phyloP scores from a whole-genome alignment of 108 stramenopile genomes.

The Stephanodiscus minutulus region DNA sequence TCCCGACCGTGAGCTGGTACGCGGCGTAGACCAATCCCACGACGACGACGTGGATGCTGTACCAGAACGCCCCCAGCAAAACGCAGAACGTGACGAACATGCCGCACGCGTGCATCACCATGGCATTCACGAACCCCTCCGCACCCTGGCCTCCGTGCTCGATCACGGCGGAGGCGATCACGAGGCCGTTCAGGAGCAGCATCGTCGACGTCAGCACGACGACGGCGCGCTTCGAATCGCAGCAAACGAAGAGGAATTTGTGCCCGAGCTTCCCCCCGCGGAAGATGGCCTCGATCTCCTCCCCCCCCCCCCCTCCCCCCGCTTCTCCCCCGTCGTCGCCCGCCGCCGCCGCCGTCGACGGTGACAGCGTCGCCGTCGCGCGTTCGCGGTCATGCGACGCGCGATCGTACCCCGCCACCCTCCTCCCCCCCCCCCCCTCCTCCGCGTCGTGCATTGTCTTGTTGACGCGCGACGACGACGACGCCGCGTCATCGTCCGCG shows the following conservation, averaged over 20 bases:
- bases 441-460: too few relatives aligned
- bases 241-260: conserved; percentile 10
- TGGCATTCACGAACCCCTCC: background rate
- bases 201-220: background rate
- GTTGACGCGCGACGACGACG: too few relatives aligned
- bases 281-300: background rate
- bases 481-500: too few relatives aligned
- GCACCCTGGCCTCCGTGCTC: too few relatives aligned
- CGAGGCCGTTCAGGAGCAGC: too few relatives aligned
- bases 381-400: too few relatives aligned
- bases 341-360: background rate
- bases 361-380: too few relatives aligned
- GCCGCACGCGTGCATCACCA: conserved; percentile 8
- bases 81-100: conserved; percentile 7
- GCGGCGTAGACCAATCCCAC: conserved; percentile 7
- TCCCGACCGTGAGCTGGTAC: conserved; percentile 19
- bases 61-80: conserved; percentile 18
- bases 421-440: too few relatives aligned
- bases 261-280: background rate
- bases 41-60: background rate
- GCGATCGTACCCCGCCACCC: too few relatives aligned
- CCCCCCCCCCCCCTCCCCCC: too few relatives aligned
- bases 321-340: background rate
- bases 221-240: conserved; percentile 5
- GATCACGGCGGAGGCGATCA: too few relatives aligned